Evolutionary conservation across 805 yeast genomes (phyloP).

Genomic region (Teunomyces gatunensis): DNA sequence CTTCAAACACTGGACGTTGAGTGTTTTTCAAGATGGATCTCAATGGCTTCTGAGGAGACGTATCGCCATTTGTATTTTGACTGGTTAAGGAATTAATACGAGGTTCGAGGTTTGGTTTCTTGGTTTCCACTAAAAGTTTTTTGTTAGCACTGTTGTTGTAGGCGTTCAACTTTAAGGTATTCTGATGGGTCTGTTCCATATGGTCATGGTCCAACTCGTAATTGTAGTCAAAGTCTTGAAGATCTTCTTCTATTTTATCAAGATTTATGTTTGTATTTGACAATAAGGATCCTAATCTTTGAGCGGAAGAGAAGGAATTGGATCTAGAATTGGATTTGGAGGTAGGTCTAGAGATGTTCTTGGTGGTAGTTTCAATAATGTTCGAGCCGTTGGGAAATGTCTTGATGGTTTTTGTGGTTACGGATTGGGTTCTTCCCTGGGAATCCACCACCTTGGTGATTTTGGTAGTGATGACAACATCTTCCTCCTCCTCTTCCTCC

Average conservation of each 20-base stretch:
- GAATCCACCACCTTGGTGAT: constrained; percentile 42
- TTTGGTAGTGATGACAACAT: constrained; percentile 35
- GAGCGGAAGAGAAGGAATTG: constrained; percentile 10
- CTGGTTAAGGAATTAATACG: background rate
- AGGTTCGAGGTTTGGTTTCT: background rate
- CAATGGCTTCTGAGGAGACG: constrained; percentile 25
- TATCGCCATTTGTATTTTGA: background rate
- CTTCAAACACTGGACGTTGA: constrained; percentile 8
- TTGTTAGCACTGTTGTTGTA: background rate
- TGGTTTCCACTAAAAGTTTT: background rate
- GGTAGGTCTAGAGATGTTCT: constrained; percentile 33
- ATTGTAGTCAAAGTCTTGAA: constrained; percentile 42
- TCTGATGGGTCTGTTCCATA: background rate
- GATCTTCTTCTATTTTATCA: constrained; percentile 41
- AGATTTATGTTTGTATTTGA: constrained; percentile 22
- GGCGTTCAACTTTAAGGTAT: background rate
- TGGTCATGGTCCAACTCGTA: constrained; percentile 31
- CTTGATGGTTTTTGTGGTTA: constrained; percentile 38
- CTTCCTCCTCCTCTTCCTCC: constrained; percentile 19
- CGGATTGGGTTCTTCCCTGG: constrained; percentile 36
- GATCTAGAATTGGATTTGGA: constrained; percentile 29
- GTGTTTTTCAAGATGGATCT: constrained; percentile 34
- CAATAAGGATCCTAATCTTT: constrained; percentile 22
- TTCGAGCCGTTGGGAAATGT: constrained; percentile 42
- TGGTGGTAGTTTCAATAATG: constrained; percentile 42